Evolutionary conservation across 2,329 filamentous ascomycete species (phyloP), one percentile per base, ranked within the genome.

Genomic region (Trichoderma endophyticum): DNA sequence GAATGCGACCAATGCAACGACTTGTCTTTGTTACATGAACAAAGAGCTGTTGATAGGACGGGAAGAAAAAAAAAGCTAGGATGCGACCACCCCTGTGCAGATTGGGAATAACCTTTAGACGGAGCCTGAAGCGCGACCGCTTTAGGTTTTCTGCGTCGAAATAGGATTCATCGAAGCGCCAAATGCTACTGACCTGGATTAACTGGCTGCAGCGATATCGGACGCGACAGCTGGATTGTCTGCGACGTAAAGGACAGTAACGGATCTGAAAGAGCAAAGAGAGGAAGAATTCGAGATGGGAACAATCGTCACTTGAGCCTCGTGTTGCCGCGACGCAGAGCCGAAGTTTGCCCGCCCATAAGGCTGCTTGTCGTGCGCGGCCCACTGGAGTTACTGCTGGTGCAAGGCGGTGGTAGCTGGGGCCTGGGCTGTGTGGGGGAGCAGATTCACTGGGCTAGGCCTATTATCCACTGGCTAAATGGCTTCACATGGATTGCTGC

Each of bases 331-430:
- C 60, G 65, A 64, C 61, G 59, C 48, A 63, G 54, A 73, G 70
- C 74, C 73, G 74, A 74, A 69, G 74, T 75, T 74, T 72, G 32
- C 39, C 73, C 74, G 43, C 43, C 21, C 30, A 18, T 48, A 62
- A 70, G 66, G 66, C 66, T 70, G 57, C 56, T 51, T 51, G 43
- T 21, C 43, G 43, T 51, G 43, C 43, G 43, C 43, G 43, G 43
- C 43, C 43, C 43, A 51, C 24, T 30, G 26, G 34, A 59, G 54
- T 68, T 21, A 48, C 34, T 60, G 65, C 56, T 68, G n/a, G 51
- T 6, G n/a, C 48, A 6, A 12, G n/a, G n/a, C 54, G 8, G 28
- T n/a, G 56, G 56, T 59, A 59, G 26, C 14, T 24, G 34, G 24
- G 34, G 12, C n/a, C 57, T 39, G 39, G 65, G 54, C 5, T 43